Evolutionary conservation across 2,329 filamentous ascomycete species (phyloP).

Genomic region (Penicillium hesseltinei): DNA sequence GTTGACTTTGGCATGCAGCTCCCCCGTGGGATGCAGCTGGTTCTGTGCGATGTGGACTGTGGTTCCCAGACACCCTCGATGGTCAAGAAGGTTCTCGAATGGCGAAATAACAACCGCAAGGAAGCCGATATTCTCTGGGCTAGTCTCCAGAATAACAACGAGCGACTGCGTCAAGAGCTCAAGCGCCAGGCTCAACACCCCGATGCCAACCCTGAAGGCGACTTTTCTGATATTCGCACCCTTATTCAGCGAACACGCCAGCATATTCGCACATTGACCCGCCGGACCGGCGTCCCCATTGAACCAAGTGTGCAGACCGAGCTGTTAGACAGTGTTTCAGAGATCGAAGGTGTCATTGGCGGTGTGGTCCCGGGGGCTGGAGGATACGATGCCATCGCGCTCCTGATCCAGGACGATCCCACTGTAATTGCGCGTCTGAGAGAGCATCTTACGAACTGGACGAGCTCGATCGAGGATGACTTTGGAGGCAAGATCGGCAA

Average conservation of each 20-base stretch:
- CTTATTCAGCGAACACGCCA: slow-evolving; percentile 53
- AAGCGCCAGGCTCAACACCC: slow-evolving; percentile 50
- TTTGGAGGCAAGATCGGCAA: slow-evolving; percentile 47
- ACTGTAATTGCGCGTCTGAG: slow-evolving; percentile 61
- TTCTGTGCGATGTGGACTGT: slow-evolving; percentile 96
- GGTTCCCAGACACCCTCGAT: slow-evolving; percentile 91
- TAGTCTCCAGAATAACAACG: slow-evolving; percentile 70
- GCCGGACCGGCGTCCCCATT: slow-evolving; percentile 73
- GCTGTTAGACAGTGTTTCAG: slow-evolving; percentile 71
- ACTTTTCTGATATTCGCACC: slow-evolving; percentile 54
- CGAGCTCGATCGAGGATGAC: slow-evolving; percentile 45
- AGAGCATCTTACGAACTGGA: slow-evolving; percentile 66
- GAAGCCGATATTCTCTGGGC: slow-evolving; percentile 72
- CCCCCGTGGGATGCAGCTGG: slow-evolving; percentile 69
- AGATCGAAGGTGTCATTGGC: slow-evolving; percentile 76
- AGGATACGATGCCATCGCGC: slow-evolving; percentile 83
- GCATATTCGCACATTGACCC: slow-evolving; percentile 74
- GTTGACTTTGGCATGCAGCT: slow-evolving; percentile 67
- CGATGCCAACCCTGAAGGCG: slow-evolving; percentile 42
- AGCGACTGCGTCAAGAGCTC: slow-evolving; percentile 65
- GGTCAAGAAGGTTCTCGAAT: slow-evolving; percentile 87
- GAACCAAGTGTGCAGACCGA: slow-evolving; percentile 84
- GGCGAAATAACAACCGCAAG: slow-evolving; percentile 65
- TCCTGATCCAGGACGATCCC: slow-evolving; percentile 73
- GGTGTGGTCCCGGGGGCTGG: slow-evolving; percentile 93